Conservation (phyloP, 2,329 filamentous ascomycete genomes). For the Apiospora marii region DNA sequence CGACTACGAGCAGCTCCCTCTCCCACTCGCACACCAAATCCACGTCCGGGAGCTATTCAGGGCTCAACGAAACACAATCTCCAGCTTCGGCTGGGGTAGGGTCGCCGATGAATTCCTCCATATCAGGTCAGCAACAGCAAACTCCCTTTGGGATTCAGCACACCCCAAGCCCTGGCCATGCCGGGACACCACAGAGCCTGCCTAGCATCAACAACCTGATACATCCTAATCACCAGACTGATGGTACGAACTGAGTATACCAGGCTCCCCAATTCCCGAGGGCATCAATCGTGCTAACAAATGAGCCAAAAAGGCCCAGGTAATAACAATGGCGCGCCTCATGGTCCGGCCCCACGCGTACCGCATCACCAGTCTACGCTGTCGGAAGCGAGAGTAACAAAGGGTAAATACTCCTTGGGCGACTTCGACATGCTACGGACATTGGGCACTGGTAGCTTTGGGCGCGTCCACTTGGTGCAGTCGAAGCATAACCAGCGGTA, state of each 20-base stretch:
- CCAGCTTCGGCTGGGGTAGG: slow-evolving; percentile 41
- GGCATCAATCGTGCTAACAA: slow-evolving; percentile 29
- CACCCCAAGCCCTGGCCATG: slow-evolving; percentile 40
- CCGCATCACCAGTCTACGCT: slow-evolving; percentile 40
- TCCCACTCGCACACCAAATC: slow-evolving; percentile 31
- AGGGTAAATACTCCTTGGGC: slow-evolving; percentile 93
- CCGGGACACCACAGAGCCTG: slow-evolving; percentile 65
- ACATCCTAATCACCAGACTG: slow-evolving; percentile 66
- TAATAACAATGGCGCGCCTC: slow-evolving; percentile 51
- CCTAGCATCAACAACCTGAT: slow-evolving; percentile 87
- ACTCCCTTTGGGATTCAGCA: slow-evolving; percentile 55
- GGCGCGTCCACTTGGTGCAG: slow-evolving; percentile 94
- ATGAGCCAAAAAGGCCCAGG: slow-evolving; percentile 29
- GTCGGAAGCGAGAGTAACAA: slow-evolving; percentile 72
- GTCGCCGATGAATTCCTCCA: slow-evolving; percentile 42
- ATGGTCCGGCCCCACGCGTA: slow-evolving; percentile 35
- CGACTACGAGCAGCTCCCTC: slow-evolving; percentile 31
- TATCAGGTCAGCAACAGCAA: slow-evolving; percentile 38
- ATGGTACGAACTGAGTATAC: slow-evolving; percentile 37
- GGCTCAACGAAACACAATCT: slow-evolving; percentile 35
- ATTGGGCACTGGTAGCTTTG: slow-evolving; percentile 95
- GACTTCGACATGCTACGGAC: slow-evolving; percentile 94
- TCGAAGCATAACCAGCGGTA: slow-evolving; percentile 98
- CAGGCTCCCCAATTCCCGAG: background rate
- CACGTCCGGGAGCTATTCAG: slow-evolving; percentile 28